Percentiles rank a stretch among this genome's conserved stretches.
phyloP scores from a whole-genome alignment of 2,329 filamentous ascomycete genomes.

The Colletotrichum theobromicola region DNA sequence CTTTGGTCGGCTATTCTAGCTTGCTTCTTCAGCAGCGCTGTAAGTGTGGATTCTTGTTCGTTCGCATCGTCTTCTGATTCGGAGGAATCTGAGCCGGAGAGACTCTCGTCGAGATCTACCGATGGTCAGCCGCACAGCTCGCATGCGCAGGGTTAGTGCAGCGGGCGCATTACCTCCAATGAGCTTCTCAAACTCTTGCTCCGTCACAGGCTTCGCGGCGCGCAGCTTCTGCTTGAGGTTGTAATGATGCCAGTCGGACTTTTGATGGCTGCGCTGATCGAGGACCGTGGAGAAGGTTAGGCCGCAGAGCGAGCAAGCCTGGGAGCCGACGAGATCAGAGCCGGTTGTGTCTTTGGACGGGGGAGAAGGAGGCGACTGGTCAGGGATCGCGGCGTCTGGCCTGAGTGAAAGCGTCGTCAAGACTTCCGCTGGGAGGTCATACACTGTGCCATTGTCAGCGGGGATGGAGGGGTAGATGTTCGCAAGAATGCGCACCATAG shows the following conservation, averaged over 20 bases:
- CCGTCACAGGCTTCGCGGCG: conserved; percentile 73
- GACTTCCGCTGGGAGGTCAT: conserved; percentile 79
- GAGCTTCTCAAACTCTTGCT: conserved; percentile 85
- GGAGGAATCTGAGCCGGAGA: conserved; percentile 84
- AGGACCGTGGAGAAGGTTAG: conserved; percentile 73
- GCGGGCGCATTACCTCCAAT: conserved; percentile 53
- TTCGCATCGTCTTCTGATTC: conserved; percentile 63
- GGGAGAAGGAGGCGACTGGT: conserved; percentile 24
- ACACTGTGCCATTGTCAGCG: conserved; percentile 60
- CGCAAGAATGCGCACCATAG: conserved; percentile 44
- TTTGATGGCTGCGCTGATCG: conserved; percentile 85
- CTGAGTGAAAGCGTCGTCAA: conserved; percentile 67
- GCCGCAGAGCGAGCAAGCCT: conserved; percentile 81
- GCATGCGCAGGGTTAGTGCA: neutral
- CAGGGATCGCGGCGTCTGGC: conserved; percentile 30
- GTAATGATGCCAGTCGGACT: conserved; percentile 91
- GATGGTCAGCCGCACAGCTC: neutral
- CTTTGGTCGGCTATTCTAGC: conserved; percentile 70
- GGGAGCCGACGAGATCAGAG: conserved; percentile 61
- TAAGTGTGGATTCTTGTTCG: conserved; percentile 73
- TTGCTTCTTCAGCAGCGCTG: conserved; percentile 81
- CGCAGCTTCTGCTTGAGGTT: conserved; percentile 92
- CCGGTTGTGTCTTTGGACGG: conserved; percentile 20
- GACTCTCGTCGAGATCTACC: conserved; percentile 80
- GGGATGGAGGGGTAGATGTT: conserved; percentile 12